A percentile compares a stretch with the other conserved stretches of the same genome.
These are phyloP conservation scores for Asterophora parasitica DNA, from an alignment of 768 basidiomycete genomes.

Conservation along the genomic window DNA sequence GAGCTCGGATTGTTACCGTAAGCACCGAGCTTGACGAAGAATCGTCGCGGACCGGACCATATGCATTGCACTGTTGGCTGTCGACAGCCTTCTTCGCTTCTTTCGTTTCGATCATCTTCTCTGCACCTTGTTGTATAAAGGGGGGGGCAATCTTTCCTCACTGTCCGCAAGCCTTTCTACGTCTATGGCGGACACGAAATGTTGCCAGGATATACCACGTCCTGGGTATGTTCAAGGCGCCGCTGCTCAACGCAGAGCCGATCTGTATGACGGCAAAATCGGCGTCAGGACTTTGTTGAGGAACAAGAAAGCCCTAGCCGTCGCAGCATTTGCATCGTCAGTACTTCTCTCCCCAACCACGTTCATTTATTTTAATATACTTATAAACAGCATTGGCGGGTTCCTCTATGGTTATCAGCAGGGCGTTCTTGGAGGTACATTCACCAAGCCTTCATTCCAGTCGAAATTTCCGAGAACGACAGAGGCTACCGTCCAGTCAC, in stretches of 20 bases:
- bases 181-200: constrained; percentile 3
- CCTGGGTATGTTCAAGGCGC: constrained; percentile 10
- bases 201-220: background rate
- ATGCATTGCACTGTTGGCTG: background rate
- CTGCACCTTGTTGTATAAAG: background rate
- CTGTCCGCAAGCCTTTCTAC: background rate
- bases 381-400: constrained; percentile 15
- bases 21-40: background rate
- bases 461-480: constrained; percentile 10
- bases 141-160: background rate
- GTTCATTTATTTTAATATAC: too few relatives aligned
- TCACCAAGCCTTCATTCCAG: constrained; percentile 13
- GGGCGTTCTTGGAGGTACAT: constrained; percentile 15
- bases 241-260: constrained; percentile 14
- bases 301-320: constrained; percentile 13
- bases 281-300: constrained; percentile 9
- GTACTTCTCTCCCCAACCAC: background rate
- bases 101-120: background rate
- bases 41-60: background rate
- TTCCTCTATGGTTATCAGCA: constrained; percentile 18
- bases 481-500: constrained; percentile 13
- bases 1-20: background rate
- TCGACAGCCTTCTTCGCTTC: background rate
- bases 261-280: constrained; percentile 6
- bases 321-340: constrained; percentile 16